Evolutionary conservation across 1,284 basidiomycete genomes (phyloP), one percentile per base, ranked within the genome.

Genomic region (Papiliotrema fonsecae): DNA sequence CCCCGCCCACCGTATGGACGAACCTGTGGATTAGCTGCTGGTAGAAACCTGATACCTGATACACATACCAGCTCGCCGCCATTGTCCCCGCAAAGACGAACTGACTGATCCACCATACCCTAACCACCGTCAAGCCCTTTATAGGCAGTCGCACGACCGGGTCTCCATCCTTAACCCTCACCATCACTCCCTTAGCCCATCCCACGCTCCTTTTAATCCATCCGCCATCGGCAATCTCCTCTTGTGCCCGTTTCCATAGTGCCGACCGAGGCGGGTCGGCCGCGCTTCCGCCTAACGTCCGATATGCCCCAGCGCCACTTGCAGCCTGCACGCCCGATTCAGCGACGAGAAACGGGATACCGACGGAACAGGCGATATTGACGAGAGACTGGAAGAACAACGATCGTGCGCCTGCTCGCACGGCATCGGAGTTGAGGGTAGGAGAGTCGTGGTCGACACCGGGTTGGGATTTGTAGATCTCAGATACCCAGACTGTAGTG

Each of bases 401-500:
- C 0, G 92, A 88, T 18, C 85, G 80, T 1, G 89, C 85, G 18
- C 91, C 93, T 2, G 87, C 78, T 3, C 91, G 82, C 0, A 86
- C 88, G 1, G 86, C 84, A 61, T 87, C 82, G 10, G 77, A 77
- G 36, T 84, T 80, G 24, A 81, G 58, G 1, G 59, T 55, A 31
- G 74, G 72, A 47, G 64, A 63, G 50, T 66, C 63, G 10, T 58
- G 52, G 28, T 58, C 59, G 19, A 57, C 46, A 18, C 61, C 56
- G 22, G 63, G 57, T 1, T 62, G 61, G 14, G 77, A 69, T 57
- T 84, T 86, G 77, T 94, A 83, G 13, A 93, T 79, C 61, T 93
- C 90, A 11, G 86, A 86, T 42, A 94, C 81, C 75, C 91, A 97
- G 13, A 88, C 76, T 0, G 86, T 85, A 0, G 84, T 85, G 75